A percentile compares a stretch with the other conserved stretches of the same genome.
These are phyloP conservation scores for Candida endomychidarum DNA, from an alignment of 805 yeast genomes.

Conservation along the genomic window DNA sequence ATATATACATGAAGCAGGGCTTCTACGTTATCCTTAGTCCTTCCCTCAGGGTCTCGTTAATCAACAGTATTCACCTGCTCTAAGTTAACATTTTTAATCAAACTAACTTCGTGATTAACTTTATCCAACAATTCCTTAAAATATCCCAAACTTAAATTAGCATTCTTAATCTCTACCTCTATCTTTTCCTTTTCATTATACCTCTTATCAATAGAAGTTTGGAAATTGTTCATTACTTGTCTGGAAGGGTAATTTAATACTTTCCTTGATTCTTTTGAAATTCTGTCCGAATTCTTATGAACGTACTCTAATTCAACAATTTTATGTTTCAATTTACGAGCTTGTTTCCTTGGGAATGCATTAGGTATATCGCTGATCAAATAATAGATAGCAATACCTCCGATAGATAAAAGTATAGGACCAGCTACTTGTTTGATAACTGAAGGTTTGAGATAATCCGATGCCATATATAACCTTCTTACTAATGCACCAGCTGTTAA, in stretches of 20 bases:
- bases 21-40: neutral
- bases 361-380: slow-evolving; percentile 79
- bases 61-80: slow-evolving; percentile 44
- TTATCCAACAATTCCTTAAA: slow-evolving; percentile 51
- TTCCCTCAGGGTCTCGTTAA: slow-evolving; percentile 15
- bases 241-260: slow-evolving; percentile 80
- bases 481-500: slow-evolving; percentile 44
- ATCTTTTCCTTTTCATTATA: slow-evolving; percentile 57
- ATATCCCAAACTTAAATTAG: slow-evolving; percentile 55
- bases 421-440: slow-evolving; percentile 48
- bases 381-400: slow-evolving; percentile 58
- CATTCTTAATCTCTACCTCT: slow-evolving; percentile 50
- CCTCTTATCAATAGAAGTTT: slow-evolving; percentile 61
- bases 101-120: slow-evolving; percentile 41
- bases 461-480: slow-evolving; percentile 36
- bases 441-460: slow-evolving; percentile 35
- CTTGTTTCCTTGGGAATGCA: slow-evolving; percentile 83
- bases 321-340: slow-evolving; percentile 64
- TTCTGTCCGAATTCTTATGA: slow-evolving; percentile 72
- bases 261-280: slow-evolving; percentile 77
- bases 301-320: slow-evolving; percentile 72
- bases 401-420: slow-evolving; percentile 52
- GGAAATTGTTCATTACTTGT: slow-evolving; percentile 73
- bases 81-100: slow-evolving; percentile 45
- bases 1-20: neutral